These are phyloP conservation scores for Urochloa ruziziensis DNA, from an alignment of 176 grass and related monocot genomes.

Conservation along the genomic window DNA sequence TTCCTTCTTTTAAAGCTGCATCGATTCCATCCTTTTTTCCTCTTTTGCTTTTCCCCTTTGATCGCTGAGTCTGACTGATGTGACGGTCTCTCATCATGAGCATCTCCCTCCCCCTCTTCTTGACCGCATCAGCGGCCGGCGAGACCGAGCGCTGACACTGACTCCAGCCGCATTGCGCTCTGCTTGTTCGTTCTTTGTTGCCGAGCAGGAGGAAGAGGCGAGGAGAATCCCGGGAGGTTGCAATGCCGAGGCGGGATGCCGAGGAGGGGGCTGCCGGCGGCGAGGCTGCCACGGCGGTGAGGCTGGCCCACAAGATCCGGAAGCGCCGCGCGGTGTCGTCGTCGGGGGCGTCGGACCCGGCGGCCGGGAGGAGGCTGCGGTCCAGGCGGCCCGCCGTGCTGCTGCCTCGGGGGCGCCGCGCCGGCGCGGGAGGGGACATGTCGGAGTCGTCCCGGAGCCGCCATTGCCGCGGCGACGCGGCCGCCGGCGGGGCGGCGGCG, in stretches of 20 bases:
- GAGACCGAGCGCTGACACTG: not conserved
- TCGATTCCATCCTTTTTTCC: slow-evolving; percentile 32
- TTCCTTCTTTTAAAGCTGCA: slow-evolving; percentile 57
- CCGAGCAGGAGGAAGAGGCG: not conserved
- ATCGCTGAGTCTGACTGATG: slow-evolving; percentile 46
- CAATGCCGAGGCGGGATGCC: slow-evolving; percentile 45
- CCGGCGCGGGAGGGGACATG: slow-evolving; percentile 33
- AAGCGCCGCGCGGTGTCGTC: slow-evolving; percentile 63
- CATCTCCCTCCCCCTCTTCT: not conserved
- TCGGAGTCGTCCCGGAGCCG: slow-evolving; percentile 48
- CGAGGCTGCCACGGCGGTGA: not conserved
- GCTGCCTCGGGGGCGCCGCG: slow-evolving; percentile 38
- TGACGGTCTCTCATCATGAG: slow-evolving; percentile 4
- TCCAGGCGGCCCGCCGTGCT: slow-evolving; percentile 52
- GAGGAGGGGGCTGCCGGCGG: not conserved
- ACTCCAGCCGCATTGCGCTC: not conserved
- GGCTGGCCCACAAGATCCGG: slow-evolving; percentile 32
- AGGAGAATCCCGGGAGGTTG: not conserved
- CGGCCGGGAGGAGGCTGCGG: slow-evolving; percentile 36
- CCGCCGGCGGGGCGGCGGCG: slow-evolving; percentile 35
- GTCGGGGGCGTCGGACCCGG: slow-evolving; percentile 48
- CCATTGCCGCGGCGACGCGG: slow-evolving; percentile 22
- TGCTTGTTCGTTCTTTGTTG: not conserved
- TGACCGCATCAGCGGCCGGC: slow-evolving; percentile 17
- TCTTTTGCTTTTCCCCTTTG: slow-evolving; percentile 44